Percentiles rank a stretch among this genome's conserved stretches.
Conservation (phyloP, 2,329 filamentous ascomycete genomes). For the Aureobasidium zeae region DNA sequence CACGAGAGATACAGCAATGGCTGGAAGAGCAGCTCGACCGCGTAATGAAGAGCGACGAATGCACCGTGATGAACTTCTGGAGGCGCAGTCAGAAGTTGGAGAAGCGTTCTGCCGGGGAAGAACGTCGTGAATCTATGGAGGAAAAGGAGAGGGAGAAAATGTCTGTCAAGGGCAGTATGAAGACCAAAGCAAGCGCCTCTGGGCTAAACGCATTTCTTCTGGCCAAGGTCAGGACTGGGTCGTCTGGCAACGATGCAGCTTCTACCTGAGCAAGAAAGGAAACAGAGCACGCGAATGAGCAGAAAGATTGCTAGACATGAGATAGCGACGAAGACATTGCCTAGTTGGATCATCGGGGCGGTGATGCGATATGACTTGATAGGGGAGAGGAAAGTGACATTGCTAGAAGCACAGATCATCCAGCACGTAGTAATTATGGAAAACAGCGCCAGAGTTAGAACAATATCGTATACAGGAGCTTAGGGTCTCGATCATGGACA, state of each 20-base stretch:
- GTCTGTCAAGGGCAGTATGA: neutral
- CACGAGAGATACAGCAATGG: constrained; percentile 90
- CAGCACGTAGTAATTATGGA: neutral
- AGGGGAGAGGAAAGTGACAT: neutral
- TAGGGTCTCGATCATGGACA: constrained; percentile 2
- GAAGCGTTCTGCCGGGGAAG: constrained; percentile 36
- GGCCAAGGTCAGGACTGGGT: neutral
- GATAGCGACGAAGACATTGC: too few species aligned
- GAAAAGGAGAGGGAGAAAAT: neutral
- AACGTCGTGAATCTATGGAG: neutral
- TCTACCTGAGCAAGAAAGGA: too few species aligned
- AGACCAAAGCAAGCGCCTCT: neutral
- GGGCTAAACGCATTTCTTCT: constrained; percentile 5
- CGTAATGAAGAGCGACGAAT: constrained; percentile 57
- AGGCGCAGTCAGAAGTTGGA: constrained; percentile 78
- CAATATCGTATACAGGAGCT: constrained; percentile 4
- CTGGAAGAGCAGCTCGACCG: constrained; percentile 70
- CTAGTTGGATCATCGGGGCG: too few species aligned
- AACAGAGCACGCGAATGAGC: neutral
- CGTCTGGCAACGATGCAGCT: too few species aligned
- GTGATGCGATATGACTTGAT: too few species aligned
- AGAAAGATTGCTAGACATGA: neutral
- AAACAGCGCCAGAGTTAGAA: constrained; percentile 2
- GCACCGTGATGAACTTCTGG: constrained; percentile 60
- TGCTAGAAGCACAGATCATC: neutral